A percentile compares a stretch with the other conserved stretches of the same genome.
Conservation (phyloP, 202 grass and related monocot genomes). For the Panicum virgatum region DNA sequence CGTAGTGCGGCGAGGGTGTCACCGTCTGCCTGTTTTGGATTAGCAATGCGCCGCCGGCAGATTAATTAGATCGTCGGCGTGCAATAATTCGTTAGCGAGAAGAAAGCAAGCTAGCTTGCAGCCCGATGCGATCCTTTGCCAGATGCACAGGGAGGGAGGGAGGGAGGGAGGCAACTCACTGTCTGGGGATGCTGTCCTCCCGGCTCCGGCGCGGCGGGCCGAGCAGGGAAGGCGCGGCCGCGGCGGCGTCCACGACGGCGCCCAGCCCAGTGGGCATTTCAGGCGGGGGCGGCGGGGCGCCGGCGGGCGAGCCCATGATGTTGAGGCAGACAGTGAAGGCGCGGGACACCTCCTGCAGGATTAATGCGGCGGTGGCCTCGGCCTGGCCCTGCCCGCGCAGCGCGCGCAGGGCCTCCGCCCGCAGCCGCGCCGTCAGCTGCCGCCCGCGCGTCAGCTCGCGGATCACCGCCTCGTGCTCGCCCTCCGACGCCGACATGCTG, state of each 20-base stretch:
- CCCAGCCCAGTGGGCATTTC: neutral
- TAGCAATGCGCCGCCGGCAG: neutral
- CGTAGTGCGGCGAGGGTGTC: slow-evolving; percentile 50
- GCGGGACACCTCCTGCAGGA: slow-evolving; percentile 51
- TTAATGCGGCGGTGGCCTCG: slow-evolving; percentile 50
- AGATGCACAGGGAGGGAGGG: neutral
- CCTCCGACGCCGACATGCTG: neutral
- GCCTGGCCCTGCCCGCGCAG: slow-evolving; percentile 53
- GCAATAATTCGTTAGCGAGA: neutral
- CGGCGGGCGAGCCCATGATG: slow-evolving; percentile 32
- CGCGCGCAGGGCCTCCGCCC: slow-evolving; percentile 20
- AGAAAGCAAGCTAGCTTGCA: neutral
- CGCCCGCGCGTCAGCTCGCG: slow-evolving; percentile 50
- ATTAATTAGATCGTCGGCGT: neutral
- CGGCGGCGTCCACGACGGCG: too few species aligned
- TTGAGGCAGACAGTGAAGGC: slow-evolving; percentile 48
- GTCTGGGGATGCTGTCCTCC: slow-evolving; percentile 30
- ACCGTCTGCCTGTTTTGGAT: neutral
- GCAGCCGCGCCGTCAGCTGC: slow-evolving; percentile 54
- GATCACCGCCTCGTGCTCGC: slow-evolving; percentile 46
- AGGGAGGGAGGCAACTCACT: slow-evolving; percentile 34
- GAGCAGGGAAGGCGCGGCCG: neutral
- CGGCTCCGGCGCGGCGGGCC: neutral
- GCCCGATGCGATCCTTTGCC: neutral
- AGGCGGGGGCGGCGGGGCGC: neutral